phyloP scores from a whole-genome alignment of 176 grass and related monocot species.

The Alloteropsis semialata region DNA sequence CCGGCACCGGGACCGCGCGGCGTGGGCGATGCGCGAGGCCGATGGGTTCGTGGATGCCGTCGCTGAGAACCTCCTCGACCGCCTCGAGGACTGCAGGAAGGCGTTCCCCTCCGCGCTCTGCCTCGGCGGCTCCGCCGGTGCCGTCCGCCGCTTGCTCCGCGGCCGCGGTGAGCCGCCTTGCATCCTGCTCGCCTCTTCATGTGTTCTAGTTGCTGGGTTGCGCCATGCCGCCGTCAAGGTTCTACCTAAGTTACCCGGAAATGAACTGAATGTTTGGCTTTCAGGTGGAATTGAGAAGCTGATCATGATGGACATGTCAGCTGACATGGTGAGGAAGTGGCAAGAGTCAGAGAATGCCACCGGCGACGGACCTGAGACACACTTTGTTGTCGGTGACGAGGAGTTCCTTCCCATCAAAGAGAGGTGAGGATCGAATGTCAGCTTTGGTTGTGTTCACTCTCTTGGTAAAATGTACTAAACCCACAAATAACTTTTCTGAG shows the following conservation, averaged over 20 bases:
- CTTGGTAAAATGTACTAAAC: background rate
- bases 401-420: slow-evolving; percentile 87
- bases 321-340: slow-evolving; percentile 75
- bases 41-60: slow-evolving; percentile 57
- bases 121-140: slow-evolving; percentile 68
- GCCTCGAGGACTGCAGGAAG: slow-evolving; percentile 85
- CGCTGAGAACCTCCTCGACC: slow-evolving; percentile 81
- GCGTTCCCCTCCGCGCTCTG: slow-evolving; percentile 71
- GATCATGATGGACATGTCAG: slow-evolving; percentile 97
- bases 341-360: slow-evolving; percentile 47
- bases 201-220: background rate
- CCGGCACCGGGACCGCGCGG: slow-evolving; percentile 77
- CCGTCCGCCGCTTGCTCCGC: slow-evolving; percentile 65
- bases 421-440: slow-evolving; percentile 48
- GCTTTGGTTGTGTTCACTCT: background rate
- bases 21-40: slow-evolving; percentile 64
- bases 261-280: slow-evolving; percentile 9
- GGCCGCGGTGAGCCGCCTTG: slow-evolving; percentile 64
- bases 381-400: slow-evolving; percentile 74
- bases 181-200: background rate
- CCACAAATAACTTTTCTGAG: background rate
- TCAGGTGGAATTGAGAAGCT: slow-evolving; percentile 86
- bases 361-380: slow-evolving; percentile 39
- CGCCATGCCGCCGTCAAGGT: background rate
- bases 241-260: background rate